Conservation (phyloP, 805 yeast species). For the Komagataella pseudopastoris region DNA sequence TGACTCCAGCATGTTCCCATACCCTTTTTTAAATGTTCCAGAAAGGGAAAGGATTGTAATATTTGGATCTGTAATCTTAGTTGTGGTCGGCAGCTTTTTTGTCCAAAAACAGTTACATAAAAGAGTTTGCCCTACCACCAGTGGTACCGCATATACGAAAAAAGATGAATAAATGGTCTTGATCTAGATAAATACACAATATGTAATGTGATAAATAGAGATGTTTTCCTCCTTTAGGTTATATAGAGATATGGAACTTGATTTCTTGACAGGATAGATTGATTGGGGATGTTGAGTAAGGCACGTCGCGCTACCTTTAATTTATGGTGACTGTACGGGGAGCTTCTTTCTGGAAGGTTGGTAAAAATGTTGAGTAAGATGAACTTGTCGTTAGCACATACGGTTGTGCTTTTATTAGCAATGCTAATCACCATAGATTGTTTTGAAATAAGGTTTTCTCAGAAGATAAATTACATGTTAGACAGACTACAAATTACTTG, state of each 20-base stretch:
- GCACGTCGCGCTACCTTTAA: background rate
- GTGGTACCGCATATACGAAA: background rate
- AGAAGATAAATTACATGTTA: background rate
- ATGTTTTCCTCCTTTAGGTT: too few species aligned
- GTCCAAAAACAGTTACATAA: constrained; percentile 10
- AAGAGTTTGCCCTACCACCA: background rate
- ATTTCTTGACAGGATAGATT: background rate
- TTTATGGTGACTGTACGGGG: background rate
- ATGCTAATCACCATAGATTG: background rate
- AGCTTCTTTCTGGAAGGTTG: background rate
- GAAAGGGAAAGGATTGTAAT: constrained; percentile 29
- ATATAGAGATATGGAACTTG: background rate
- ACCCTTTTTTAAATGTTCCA: constrained; percentile 49
- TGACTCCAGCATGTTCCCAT: constrained; percentile 38
- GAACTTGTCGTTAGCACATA: background rate
- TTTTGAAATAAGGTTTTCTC: background rate
- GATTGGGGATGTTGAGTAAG: background rate
- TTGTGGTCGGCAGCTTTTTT: constrained; percentile 19
- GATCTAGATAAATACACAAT: background rate
- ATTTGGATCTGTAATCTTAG: constrained; percentile 28
- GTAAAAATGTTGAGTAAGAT: background rate
- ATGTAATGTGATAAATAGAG: too few species aligned
- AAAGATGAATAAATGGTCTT: background rate
- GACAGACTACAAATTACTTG: background rate
- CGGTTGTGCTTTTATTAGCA: background rate